These are phyloP conservation scores for Schoenoplectus tabernaemontani DNA, from an alignment of 202 grass and related monocot species.

Conservation along the genomic window DNA sequence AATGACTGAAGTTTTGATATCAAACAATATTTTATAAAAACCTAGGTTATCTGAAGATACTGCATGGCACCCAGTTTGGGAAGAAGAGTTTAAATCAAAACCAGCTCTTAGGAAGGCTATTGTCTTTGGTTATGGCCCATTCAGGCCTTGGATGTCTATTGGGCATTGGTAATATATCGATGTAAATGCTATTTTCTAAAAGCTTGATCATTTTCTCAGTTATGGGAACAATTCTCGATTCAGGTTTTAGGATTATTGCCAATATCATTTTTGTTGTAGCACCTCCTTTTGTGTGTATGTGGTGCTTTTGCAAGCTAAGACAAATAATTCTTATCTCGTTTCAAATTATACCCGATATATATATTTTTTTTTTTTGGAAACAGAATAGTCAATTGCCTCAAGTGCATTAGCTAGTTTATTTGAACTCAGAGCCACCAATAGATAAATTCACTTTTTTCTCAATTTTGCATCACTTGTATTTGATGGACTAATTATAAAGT, in stretches of 20 bases:
- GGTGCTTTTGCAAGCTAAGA: not conserved
- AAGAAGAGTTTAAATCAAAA: conserved; percentile 55
- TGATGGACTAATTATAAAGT: not conserved
- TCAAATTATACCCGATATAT: not conserved
- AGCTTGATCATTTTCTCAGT: not conserved
- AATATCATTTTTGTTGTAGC: not conserved
- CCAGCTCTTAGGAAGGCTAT: conserved; percentile 66
- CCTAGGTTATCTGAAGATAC: conserved; percentile 91
- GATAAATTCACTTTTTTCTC: not conserved
- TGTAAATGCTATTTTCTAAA: not conserved
- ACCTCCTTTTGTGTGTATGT: not conserved
- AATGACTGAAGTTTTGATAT: not conserved
- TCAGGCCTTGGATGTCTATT: conserved; percentile 98
- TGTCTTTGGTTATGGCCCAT: conserved; percentile 87
- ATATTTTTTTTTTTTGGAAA: too few relatives aligned
- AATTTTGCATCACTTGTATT: not conserved
- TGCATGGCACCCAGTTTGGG: conserved; percentile 90
- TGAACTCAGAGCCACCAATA: too few relatives aligned
- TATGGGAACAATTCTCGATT: not conserved
- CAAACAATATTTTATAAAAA: conserved; percentile 11
- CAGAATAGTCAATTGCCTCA: not conserved
- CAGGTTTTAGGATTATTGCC: not conserved
- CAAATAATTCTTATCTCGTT: not conserved
- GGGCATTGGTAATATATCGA: conserved; percentile 61
- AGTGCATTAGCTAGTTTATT: not conserved